phyloP scores from a whole-genome alignment of 257 asterid genomes.

The Gardenia jasminoides region DNA sequence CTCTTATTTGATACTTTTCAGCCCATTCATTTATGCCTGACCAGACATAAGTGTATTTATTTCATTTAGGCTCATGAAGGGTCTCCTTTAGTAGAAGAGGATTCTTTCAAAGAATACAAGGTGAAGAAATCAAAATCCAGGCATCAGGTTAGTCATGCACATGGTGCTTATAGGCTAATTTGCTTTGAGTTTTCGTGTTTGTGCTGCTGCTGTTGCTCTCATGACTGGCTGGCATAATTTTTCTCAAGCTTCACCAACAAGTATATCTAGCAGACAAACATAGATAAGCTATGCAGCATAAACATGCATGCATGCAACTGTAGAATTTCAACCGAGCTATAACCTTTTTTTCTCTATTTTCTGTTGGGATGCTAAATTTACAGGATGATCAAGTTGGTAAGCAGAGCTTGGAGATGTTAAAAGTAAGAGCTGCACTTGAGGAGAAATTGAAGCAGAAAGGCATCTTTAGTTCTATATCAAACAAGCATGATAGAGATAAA shows the following conservation, averaged over 20 bases:
- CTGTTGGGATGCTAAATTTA: slow-evolving; percentile 1
- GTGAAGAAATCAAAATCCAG: slow-evolving; percentile 34
- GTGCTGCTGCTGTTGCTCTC: slow-evolving; percentile 1
- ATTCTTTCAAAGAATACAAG: slow-evolving; percentile 34
- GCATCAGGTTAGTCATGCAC: slow-evolving; percentile 48
- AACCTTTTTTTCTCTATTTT: background rate
- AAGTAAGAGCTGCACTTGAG: slow-evolving; percentile 84
- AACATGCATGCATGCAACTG: background rate
- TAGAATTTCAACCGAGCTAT: background rate
- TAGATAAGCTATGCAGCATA: background rate
- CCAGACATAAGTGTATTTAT: background rate
- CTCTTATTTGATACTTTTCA: background rate
- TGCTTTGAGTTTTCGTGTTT: background rate
- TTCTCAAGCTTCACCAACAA: background rate
- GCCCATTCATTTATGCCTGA: background rate
- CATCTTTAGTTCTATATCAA: slow-evolving; percentile 53
- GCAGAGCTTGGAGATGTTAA: slow-evolving; percentile 86
- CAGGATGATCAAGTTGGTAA: slow-evolving; percentile 64
- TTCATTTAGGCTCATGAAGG: slow-evolving; percentile 39
- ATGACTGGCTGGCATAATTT: background rate
- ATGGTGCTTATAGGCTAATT: background rate
- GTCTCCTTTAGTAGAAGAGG: slow-evolving; percentile 27
- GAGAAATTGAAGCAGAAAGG: slow-evolving; percentile 81
- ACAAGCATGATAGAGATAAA: slow-evolving; percentile 38
- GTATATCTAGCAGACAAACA: background rate